Base-by-base conservation (phyloP, 169 alveolate species). In the Ichthyophthirius multifiliis region DNA sequence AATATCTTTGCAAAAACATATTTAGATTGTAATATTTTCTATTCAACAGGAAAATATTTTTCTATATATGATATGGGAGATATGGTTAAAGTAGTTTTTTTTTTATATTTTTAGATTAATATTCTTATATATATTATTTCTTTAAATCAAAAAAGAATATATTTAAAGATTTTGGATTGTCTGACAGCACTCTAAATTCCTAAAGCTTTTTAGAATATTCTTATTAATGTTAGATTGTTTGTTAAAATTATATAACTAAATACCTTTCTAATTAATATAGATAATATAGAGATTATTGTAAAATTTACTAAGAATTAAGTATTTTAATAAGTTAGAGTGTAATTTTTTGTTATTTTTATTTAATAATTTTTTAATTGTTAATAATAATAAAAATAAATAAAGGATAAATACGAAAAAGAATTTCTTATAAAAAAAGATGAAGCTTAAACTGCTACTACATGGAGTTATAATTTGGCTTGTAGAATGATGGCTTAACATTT, bases 271-370 rank as follows among this genome's bases (percentile, higher is more conserved):
- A 67, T 67, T 30, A 35, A 18, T 67, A 67, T 41, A 41, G 77
- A 35, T 18, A 67, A 39, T 67, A 67, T 16, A 35, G 77, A 39
- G 77, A 67, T n/a, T 67, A 37, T 44, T 41, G 64, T 20, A 67
- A 67, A 18, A 31, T 67, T 16, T 39, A 67, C 10, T 67, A 67
- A 67, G 77, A 67, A 13, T 18, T 67, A 0, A 67, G 62, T 23
- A 67, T 67, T n/a, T 12, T 67, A 4, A 67, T 67, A 3, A 55
- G 62, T 32, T 67, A 41, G 15, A 67, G 77, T 23, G 35, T 34
- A 23, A 37, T 6, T 16, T 39, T 2, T 18, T 0, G 3, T 5
- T 39, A 2, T 0, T 23, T 55, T 27, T 12, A 9, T 27, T 0
- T 15, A 4, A 12, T 10, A 15, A 55, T 1, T 7, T 27, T 27